A percentile compares a stretch with the other conserved stretches of the same genome.
These are phyloP conservation scores for Venturia carpophila DNA, from an alignment of 2,329 filamentous ascomycete species.

Conservation along the genomic window DNA sequence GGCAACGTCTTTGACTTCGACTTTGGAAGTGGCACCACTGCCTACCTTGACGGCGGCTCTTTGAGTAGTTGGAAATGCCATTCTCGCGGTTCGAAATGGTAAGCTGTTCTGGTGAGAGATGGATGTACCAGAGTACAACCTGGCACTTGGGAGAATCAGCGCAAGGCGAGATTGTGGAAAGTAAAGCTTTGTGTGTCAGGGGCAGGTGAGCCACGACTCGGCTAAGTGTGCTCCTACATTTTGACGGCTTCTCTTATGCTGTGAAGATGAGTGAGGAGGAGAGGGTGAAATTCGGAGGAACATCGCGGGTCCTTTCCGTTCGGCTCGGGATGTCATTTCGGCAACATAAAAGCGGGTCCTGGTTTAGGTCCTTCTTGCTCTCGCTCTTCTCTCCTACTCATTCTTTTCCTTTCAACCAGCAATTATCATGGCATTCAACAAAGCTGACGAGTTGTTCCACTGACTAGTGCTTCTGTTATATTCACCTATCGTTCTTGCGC, in stretches of 20 bases:
- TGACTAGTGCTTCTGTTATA: too few species aligned
- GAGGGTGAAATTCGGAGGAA: background rate
- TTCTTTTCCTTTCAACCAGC: too few species aligned
- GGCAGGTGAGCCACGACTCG: background rate
- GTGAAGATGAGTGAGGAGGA: background rate
- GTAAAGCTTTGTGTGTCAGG: background rate
- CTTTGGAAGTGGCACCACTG: conserved; percentile 59
- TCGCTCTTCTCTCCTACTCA: background rate
- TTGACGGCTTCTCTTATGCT: background rate
- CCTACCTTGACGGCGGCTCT: conserved; percentile 88
- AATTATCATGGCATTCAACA: too few species aligned
- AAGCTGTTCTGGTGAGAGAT: background rate
- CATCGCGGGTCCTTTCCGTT: background rate
- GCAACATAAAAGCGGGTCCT: background rate
- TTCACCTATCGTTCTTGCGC: too few species aligned
- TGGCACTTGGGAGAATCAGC: too few species aligned
- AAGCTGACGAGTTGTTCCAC: too few species aligned
- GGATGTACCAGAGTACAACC: too few species aligned
- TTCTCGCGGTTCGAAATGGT: background rate
- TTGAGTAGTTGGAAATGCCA: conserved; percentile 44
- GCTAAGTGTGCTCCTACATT: background rate
- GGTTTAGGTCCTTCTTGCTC: background rate
- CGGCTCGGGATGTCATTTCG: background rate
- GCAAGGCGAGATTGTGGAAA: background rate
- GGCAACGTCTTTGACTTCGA: conserved; percentile 63